phyloP scores from a whole-genome alignment of 169 alveolate genomes.

The Cyclospora cayetanensis region DNA sequence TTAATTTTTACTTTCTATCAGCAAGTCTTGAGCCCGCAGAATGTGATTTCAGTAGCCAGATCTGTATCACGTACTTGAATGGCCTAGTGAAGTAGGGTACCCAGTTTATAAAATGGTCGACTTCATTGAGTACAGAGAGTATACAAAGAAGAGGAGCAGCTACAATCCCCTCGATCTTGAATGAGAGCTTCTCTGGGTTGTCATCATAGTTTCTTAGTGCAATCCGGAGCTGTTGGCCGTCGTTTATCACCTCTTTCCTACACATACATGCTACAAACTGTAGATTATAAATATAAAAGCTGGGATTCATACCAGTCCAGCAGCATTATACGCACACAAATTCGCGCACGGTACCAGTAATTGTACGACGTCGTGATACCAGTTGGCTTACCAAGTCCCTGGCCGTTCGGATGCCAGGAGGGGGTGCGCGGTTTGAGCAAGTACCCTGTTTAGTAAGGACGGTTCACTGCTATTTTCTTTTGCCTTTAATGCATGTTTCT shows the following conservation, averaged over 20 bases:
- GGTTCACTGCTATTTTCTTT: background rate
- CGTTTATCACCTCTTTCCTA: slow-evolving; percentile 43
- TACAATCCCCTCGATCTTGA: slow-evolving; percentile 55
- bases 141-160: slow-evolving; percentile 65
- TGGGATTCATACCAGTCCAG: too few species aligned
- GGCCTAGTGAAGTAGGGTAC: slow-evolving; percentile 70
- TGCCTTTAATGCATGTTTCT: background rate
- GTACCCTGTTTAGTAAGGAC: background rate
- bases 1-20: too few species aligned
- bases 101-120: slow-evolving; percentile 69
- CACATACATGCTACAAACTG: background rate
- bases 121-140: slow-evolving; percentile 67
- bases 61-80: slow-evolving; percentile 51
- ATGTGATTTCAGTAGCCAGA: too few species aligned
- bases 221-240: slow-evolving; percentile 12
- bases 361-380: too few species aligned
- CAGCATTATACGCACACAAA: too few species aligned
- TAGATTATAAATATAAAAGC: background rate
- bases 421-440: slow-evolving; percentile 17
- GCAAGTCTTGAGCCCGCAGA: too few species aligned
- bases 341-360: too few species aligned
- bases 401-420: slow-evolving; percentile 26
- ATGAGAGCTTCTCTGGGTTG: slow-evolving; percentile 60
- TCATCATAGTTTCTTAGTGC: slow-evolving; percentile 41
- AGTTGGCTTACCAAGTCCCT: slow-evolving; percentile 48